Evolutionary conservation across 192 early-diverging fungal species (phyloP).

Genomic region (Chytriomyces sp.): DNA sequence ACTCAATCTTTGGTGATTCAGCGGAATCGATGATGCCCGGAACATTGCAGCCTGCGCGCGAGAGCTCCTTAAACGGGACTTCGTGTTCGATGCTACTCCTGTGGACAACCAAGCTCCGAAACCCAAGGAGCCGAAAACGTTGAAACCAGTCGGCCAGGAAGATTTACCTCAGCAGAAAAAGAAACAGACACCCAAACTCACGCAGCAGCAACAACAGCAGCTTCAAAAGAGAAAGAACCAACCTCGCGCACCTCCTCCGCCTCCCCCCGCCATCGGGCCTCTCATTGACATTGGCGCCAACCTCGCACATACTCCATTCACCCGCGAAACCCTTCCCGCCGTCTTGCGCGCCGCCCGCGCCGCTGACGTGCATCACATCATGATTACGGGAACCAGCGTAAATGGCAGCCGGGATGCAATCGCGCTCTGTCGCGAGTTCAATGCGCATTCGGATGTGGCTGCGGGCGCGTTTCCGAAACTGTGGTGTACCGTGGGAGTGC

Average conservation of each 20-base stretch:
- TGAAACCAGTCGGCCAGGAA: background rate
- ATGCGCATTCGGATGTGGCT: background rate
- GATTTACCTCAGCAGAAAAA: background rate
- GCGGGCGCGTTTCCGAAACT: slow-evolving; percentile 13
- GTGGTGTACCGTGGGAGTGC: slow-evolving; percentile 36
- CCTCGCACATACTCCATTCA: slow-evolving; percentile 25
- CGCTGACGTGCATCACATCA: slow-evolving; percentile 29
- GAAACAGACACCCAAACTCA: background rate
- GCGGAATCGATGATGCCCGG: slow-evolving; percentile 74
- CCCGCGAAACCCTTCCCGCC: background rate
- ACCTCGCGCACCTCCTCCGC: slow-evolving; percentile 8
- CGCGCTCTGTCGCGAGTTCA: slow-evolving; percentile 17
- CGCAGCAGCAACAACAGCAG: background rate
- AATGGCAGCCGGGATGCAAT: slow-evolving; percentile 25
- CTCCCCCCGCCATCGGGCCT: slow-evolving; percentile 18
- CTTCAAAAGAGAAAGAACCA: background rate
- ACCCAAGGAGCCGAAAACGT: background rate
- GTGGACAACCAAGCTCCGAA: background rate
- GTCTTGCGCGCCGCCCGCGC: slow-evolving; percentile 9
- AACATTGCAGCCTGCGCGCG: slow-evolving; percentile 68
- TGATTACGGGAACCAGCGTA: slow-evolving; percentile 39
- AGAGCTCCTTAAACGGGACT: slow-evolving; percentile 40
- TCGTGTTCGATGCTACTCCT: slow-evolving; percentile 7
- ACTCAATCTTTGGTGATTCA: background rate
- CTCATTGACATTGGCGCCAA: slow-evolving; percentile 47